Base-by-base conservation (phyloP, 345 rosid species). In the Syzygium aromaticum region DNA sequence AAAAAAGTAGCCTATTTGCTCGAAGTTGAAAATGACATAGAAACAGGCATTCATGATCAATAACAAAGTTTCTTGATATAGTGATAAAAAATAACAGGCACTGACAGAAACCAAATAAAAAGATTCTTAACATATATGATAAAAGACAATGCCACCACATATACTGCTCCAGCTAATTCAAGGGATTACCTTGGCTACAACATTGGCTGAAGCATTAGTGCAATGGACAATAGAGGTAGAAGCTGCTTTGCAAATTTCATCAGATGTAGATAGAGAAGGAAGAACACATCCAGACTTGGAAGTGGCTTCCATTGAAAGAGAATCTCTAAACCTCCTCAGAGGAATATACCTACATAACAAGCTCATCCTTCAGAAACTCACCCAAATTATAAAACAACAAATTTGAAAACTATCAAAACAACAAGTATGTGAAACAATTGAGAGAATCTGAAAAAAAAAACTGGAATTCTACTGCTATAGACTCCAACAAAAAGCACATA, bases 331-430 rank as follows among this genome's bases (percentile, higher is more conserved):
- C 88, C 95, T 93, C 67, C 91, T 91, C 16, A 98, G 97, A 57
- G 99, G 99, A 88, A 95, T 64, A 85, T 98, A 98, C 93, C 99
- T 98, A 93, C 73, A 84, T 88, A 88, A 59, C 91, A 88, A 90
- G 64, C 54, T 88, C 86, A 84, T 16, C 25, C 80, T 33, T 73
- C 80, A 73, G 43, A 17, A 67, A 67, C 40, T 38, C 78, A 67
- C 7, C 23, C 43, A 67, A 67, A 59, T 59, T 27, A 59, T 59
- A 27, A 59, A 59, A 59, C 38, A 61, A 61, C n/a, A 52, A 52
- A 19, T 61, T 61, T n/a, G 0, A 61, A n/a, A n/a, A 61, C 0
- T 33, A 61, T 6, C 17, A 14, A 30, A n/a, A 73, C 80, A 67
- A 40, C 80, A 73, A 30, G 13, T 73, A 33, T 8, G 46, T 30